Evolutionary conservation across 192 early-diverging fungal species (phyloP).

Genomic region (Haplosporangium gracile): DNA sequence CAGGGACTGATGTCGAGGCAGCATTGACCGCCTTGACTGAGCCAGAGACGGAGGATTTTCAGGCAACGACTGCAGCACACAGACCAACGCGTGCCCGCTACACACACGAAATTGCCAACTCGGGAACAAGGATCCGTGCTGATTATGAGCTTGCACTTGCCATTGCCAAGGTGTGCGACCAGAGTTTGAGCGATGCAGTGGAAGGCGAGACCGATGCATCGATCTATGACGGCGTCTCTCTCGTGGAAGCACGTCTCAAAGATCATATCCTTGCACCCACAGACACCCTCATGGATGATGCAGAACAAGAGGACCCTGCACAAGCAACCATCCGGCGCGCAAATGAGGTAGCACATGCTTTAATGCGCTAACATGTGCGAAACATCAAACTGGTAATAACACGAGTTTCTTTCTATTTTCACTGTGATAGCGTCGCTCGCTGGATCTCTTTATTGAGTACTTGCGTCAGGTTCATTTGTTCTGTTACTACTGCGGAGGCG

Average conservation of each 20-base stretch:
- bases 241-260: conserved; percentile 27
- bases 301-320: conserved; percentile 32
- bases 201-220: conserved; percentile 32
- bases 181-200: conserved; percentile 50
- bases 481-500: conserved; percentile 95
- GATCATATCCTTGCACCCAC: conserved; percentile 28
- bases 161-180: conserved; percentile 71
- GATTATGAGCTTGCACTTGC: conserved; percentile 78
- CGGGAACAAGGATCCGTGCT: conserved; percentile 74
- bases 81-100: conserved; percentile 65
- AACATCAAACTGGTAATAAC: not conserved
- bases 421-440: conserved; percentile 36
- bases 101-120: conserved; percentile 80
- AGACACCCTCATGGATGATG: conserved; percentile 34
- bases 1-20: conserved; percentile 85
- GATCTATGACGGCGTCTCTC: conserved; percentile 21
- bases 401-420: not conserved
- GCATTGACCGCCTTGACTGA: conserved; percentile 64
- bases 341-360: conserved; percentile 17
- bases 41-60: conserved; percentile 44
- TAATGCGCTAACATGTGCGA: not conserved
- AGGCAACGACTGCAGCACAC: conserved; percentile 23
- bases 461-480: conserved; percentile 92
- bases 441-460: conserved; percentile 91
- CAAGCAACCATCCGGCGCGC: conserved; percentile 12